Percentiles rank a stretch among this genome's conserved stretches.
phyloP scores from a whole-genome alignment of 1,139 yeast species.

The Yamadazyma blattariae region DNA sequence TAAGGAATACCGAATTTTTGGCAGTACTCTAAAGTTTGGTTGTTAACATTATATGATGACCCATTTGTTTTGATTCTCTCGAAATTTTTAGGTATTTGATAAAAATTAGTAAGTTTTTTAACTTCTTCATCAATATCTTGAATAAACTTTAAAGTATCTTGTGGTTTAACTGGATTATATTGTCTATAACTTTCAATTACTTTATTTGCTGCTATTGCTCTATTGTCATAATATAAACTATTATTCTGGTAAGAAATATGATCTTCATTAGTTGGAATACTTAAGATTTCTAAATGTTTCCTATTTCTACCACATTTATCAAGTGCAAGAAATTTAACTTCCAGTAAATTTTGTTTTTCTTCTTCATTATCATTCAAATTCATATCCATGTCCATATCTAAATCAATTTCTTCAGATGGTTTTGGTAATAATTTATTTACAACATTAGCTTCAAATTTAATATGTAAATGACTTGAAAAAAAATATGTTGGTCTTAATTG shows the following conservation, averaged over 20 bases:
- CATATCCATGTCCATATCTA: conserved; percentile 24
- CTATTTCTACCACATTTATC: conserved; percentile 59
- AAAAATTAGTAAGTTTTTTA: conserved; percentile 12
- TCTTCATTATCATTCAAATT: conserved; percentile 13
- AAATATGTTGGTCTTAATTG: conserved; percentile 64
- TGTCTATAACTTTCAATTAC: conserved; percentile 29
- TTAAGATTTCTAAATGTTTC: conserved; percentile 10
- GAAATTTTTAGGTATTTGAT: conserved; percentile 26
- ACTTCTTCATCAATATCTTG: conserved; percentile 22
- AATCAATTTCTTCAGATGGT: conserved; percentile 20
- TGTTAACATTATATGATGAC: conserved; percentile 33
- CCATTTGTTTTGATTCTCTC: conserved; percentile 13
- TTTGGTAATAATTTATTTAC: not conserved
- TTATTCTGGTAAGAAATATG: conserved; percentile 9
- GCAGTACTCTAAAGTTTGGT: conserved; percentile 35
- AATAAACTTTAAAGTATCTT: conserved; percentile 5
- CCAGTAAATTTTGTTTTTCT: not conserved
- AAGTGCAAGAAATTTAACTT: conserved; percentile 71
- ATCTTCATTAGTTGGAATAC: conserved; percentile 8
- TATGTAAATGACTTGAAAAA: conserved; percentile 92
- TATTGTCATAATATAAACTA: conserved; percentile 38
- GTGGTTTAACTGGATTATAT: not conserved
- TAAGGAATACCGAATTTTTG: conserved; percentile 19
- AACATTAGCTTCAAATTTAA: conserved; percentile 56
- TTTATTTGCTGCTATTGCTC: conserved; percentile 47